Evolutionary conservation across 208 protist genomes (phyloP), one percentile per base, ranked within the genome.

Genomic region (Angomonas deanei): DNA sequence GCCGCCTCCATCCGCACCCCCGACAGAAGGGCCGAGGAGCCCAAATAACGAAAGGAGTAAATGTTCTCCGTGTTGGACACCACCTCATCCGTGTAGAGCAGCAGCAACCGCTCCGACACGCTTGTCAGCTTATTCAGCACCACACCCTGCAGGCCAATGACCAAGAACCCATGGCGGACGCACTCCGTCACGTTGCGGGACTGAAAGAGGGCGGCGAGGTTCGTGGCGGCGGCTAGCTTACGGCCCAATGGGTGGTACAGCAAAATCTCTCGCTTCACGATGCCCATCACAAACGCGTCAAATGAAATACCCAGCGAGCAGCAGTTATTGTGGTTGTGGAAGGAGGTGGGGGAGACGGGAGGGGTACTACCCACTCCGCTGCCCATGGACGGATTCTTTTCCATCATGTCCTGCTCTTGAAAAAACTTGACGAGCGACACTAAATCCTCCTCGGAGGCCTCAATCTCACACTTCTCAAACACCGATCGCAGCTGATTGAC

Each of bases 41-140:
- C 82, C 4, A 88, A 47, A 54, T 91, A 94, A 48, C 88, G 84
- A 57, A 94, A 94, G 24, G 84, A 91, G 64, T 91, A 92, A 24
- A 91, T 85, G 56, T 88, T 91, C 63, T 83, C 75, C 34, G 80
- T 85, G 19, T 68, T 77, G 2, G 82, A 85, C 2, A 82, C 76
- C 8, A 82, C 66, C 57, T 91, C 78, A 38, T 80, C 84, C 38
- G 72, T 81, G 69, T 84, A 84, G 26, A 95, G 70, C 54, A 91
- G 68, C 36, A 78, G 48, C 23, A 95, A 68, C 6, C 85, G 78
- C 46, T 88, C 73, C 15, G 68, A 66, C 36, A 76, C 68, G 50
- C 61, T 82, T 1, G 70, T 57, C 36, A 95, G 72, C 69, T 90
- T 92, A 26, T 80, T 61, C 28, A 89, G 31, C 19, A 95, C 65